Base-by-base conservation (phyloP, 768 basidiomycete species). In the Pleurotus salmoneostramineus region DNA sequence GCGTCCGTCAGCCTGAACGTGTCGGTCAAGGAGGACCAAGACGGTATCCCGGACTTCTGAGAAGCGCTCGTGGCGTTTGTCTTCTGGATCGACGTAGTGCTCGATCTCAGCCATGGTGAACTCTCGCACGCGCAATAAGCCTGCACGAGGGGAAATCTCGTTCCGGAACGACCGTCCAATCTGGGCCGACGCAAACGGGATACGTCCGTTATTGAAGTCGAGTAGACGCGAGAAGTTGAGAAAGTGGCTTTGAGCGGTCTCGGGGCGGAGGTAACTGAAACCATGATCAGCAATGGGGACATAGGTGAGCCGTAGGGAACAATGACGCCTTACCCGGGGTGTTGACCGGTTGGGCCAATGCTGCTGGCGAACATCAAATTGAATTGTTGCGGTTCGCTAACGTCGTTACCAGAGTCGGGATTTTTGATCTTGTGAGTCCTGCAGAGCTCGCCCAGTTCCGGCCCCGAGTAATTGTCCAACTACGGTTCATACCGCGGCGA, bases 91-190 rank as follows among this genome's bases (percentile, higher is more conserved):
- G 64, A 99, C 97, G 62, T 79, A 99, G 77, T 99, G 97, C 74
- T 99, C 97, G 69, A 99, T 97, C 77, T 99, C 97, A 47, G 95
- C 97, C 96, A 98, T 97, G 8, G 93, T 97, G 76, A 98, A 99
- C 72, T 99, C 97, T 63, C 96, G 91, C 34, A 98, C 96, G 60
- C 97, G 95, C 48, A 99, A 82, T 42, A 99, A 81, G 55, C 97
- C 97, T 40, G 95, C 93, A 57, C 94, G 91, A 11, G 97, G 97
- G 0, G 95, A 95, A 64, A 99, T 98, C 71, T 98, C 97, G 70
- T 99, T 99, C 54, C 97, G 86, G 83, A 99, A 99, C 14, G 91
- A 85, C 54, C 91, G 87, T 35, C 97, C 97, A 63, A 99, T 91
- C 71, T 97, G 95, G 1, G 97, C 97, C 46, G 94, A 97, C 10